Evolutionary conservation across 1,139 yeast species (phyloP), one percentile per base, ranked within the genome.

Genomic region (Geotrichum restrictum): DNA sequence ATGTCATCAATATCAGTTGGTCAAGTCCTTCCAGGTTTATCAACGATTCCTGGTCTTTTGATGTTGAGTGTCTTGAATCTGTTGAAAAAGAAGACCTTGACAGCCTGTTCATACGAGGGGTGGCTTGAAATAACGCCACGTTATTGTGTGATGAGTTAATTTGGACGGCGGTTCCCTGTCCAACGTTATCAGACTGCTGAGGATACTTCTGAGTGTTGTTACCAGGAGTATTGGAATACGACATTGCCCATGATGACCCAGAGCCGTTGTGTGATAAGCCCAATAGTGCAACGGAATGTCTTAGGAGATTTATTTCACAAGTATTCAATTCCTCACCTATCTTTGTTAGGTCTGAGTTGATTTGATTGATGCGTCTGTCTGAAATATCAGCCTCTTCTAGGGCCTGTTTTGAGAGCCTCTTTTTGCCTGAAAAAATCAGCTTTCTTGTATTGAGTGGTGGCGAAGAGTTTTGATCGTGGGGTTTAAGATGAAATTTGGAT

Each of bases 401-500:
- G 11, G 42, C 42, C 13, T 39, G 42, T 39, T 39, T 39, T 5
- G 42, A 39, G n/a, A 39, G 31, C 3, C 42, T 24, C 16, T 39
- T 39, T 27, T 39, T 39, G 31, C 42, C 29, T 10, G 42, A 18
- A 22, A 39, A 39, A 21, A 39, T 21, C 29, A 31, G 22, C 29
- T 21, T 39, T n/a, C 29, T 18, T 5, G 21, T 13, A 5, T 14
- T 27, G 11, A 21, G 42, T 21, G 29, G 13, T 21, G 42, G 42
- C 10, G 22, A 13, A 3, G 41, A 7, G 13, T 18, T 24, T 5
- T 5, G 7, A 11, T 37, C 27, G 4, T 19, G 29, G 14, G 29
- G 31, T 3, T 10, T 39, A 7, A 39, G 3, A 48, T 64, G 67
- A 18, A 67, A 61, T 37, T 61, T 60, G 31, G 67, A 62, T 29